phyloP scores from a whole-genome alignment of 352 stramenopile species.

The Peronospora farinosa region DNA sequence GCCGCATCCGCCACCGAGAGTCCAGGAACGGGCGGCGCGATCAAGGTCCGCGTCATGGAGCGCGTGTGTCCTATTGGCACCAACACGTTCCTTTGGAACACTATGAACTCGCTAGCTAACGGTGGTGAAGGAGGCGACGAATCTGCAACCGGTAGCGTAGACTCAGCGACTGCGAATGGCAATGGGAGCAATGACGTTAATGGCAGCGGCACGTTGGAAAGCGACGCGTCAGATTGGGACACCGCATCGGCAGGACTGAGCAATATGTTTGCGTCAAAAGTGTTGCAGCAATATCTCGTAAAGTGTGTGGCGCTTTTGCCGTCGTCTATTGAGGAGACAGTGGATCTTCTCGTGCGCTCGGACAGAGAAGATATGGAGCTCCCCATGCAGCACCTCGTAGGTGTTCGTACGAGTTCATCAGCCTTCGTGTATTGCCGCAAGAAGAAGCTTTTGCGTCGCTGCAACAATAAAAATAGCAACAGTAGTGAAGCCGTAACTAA shows the following conservation, averaged over 20 bases:
- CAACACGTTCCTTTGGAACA: conserved; percentile 59
- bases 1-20: conserved; percentile 17
- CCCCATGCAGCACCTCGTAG: conserved; percentile 62
- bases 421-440: conserved; percentile 51
- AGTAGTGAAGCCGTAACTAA: conserved; percentile 8
- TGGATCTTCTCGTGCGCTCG: conserved; percentile 58
- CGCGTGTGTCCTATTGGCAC: conserved; percentile 57
- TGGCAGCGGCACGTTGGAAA: conserved; percentile 16
- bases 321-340: conserved; percentile 56
- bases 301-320: conserved; percentile 58
- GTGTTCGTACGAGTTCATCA: conserved; percentile 48
- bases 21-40: conserved; percentile 16
- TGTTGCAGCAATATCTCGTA: conserved; percentile 70
- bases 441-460: conserved; percentile 32
- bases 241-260: conserved; percentile 23
- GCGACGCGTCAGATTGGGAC: conserved; percentile 33
- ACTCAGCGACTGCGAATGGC: conserved; percentile 8
- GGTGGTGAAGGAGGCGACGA: conserved; percentile 24
- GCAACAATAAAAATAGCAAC: conserved; percentile 20
- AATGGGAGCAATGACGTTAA: conserved; percentile 12
- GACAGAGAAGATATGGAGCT: conserved; percentile 63
- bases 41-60: conserved; percentile 44
- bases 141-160: conserved; percentile 4
- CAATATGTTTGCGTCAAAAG: conserved; percentile 47
- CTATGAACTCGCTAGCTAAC: conserved; percentile 38